Evolutionary conservation across 73 alveolate genomes (phyloP), one percentile per base, ranked within the genome.

Genomic region (Paramecium caudatum): DNA sequence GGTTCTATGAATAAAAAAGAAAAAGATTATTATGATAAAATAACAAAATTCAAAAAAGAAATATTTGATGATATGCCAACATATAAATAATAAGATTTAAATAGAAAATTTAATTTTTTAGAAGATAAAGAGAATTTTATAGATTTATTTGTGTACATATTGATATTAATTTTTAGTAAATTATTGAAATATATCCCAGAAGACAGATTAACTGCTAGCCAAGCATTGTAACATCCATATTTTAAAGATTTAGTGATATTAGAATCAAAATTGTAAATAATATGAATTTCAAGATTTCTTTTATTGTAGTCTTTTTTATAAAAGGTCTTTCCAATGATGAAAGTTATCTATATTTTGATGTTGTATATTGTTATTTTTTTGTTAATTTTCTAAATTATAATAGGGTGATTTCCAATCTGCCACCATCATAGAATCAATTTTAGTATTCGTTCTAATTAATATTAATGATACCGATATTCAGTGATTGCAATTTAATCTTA

Each of bases 1-100:
- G 96, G 97, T 2, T 45, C 90, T 27, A 91, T 92, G n/a, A 94
- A 92, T 8, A 13, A 34, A 23, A 78, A 92, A 16, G 92, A 83
- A 37, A 5, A 36, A n/a, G 21, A 61, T 55, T 37, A 83, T 15
- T 83, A 33, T 9, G 23, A 65, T 46, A 70, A 83, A 36, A 63
- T 46, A n/a, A 65, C 61, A 13, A 39, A 37, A 33, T 68, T 39
- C 21, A 63, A 83, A 16, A 55, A 48, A 19, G 37, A 34, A 32
- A 48, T 50, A 19, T 55, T 83, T 83, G 46, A 48, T 34, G 92
- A 83, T 30, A 55, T 83, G 27, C 50, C 61, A 30, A 43, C 46
- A 32, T 83, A 83, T 10, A 70, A 83, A 61, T 63, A 46, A 0
- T 33, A 23, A 10, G 46, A 83, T 83, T 15, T 83, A 9, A 83